A percentile compares a stretch with the other conserved stretches of the same genome.
phyloP scores from a whole-genome alignment of 1,284 basidiomycete genomes.

The Porogramme epimiltina region DNA sequence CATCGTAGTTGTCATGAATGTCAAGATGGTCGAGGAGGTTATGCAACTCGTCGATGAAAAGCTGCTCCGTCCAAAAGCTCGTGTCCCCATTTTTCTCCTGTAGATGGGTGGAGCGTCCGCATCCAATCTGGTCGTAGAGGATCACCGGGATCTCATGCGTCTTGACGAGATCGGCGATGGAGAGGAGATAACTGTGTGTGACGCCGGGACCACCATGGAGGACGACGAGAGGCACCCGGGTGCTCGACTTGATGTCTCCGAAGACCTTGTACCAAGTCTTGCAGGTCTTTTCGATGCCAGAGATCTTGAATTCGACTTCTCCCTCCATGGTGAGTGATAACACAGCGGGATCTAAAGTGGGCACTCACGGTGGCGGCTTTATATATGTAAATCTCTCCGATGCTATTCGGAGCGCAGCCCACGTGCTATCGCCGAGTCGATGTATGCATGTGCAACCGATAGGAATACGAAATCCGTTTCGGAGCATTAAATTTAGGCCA shows the following conservation, averaged over 20 bases:
- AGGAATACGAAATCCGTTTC: no score
- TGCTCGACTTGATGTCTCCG: conserved; percentile 21
- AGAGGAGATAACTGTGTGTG: conserved; percentile 34
- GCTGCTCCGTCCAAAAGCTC: conserved; percentile 47
- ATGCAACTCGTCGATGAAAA: conserved; percentile 53
- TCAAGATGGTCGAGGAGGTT: conserved; percentile 42
- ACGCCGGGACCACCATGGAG: conserved; percentile 46
- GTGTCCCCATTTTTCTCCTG: conserved; percentile 33
- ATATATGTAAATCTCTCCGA: no score
- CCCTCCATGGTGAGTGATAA: background rate
- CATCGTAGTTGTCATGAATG: conserved; percentile 39
- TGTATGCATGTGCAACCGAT: no score
- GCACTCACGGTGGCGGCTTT: no score
- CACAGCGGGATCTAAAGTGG: no score
- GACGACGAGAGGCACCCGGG: conserved; percentile 34
- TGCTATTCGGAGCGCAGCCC: no score
- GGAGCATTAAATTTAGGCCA: no score
- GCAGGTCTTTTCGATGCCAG: conserved; percentile 17
- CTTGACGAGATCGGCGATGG: conserved; percentile 10
- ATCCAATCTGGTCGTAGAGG: conserved; percentile 52
- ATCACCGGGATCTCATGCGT: conserved; percentile 36
- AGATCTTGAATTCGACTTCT: conserved; percentile 8
- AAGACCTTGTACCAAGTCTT: conserved; percentile 32
- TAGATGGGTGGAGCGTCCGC: conserved; percentile 43
- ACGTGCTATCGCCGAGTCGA: no score